Evolutionary conservation across 2,329 filamentous ascomycete genomes (phyloP).

Genomic region (Phaeosphaeria sp.): DNA sequence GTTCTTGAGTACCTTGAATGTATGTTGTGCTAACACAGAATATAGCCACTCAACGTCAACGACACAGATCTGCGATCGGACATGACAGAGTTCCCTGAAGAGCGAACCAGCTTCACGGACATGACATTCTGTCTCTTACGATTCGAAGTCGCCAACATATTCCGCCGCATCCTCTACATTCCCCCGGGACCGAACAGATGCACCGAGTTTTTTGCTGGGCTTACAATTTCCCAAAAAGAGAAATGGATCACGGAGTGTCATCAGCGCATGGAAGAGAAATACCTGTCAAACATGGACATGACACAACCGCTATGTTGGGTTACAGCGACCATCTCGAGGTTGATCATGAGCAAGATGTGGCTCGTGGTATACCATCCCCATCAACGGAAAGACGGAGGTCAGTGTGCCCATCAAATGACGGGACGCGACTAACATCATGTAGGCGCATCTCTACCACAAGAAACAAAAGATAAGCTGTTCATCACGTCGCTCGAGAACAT

Average conservation of each 20-base stretch:
- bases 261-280: constrained; percentile 56
- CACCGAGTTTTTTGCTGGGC: constrained; percentile 51
- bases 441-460: constrained; percentile 63
- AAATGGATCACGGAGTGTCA: constrained; percentile 59
- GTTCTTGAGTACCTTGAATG: neutral
- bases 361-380: constrained; percentile 78
- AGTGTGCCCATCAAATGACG: neutral
- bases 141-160: constrained; percentile 59
- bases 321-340: constrained; percentile 69
- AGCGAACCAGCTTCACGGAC: constrained; percentile 62
- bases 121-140: constrained; percentile 65
- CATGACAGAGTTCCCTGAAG: constrained; percentile 57
- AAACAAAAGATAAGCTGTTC: constrained; percentile 73
- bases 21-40: constrained; percentile 9
- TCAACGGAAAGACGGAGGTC: constrained; percentile 64
- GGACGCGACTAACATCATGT: neutral
- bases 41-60: constrained; percentile 61
- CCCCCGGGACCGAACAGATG: constrained; percentile 53
- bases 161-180: constrained; percentile 54
- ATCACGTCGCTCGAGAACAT: constrained; percentile 76
- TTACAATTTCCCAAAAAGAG: constrained; percentile 57
- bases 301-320: constrained; percentile 71
- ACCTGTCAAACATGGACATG: constrained; percentile 60
- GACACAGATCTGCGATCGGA: constrained; percentile 60
- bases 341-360: constrained; percentile 81